A percentile compares a stretch with the other conserved stretches of the same genome.
These are phyloP conservation scores for Candida easanensis DNA, from an alignment of 805 yeast species.

Conservation along the genomic window DNA sequence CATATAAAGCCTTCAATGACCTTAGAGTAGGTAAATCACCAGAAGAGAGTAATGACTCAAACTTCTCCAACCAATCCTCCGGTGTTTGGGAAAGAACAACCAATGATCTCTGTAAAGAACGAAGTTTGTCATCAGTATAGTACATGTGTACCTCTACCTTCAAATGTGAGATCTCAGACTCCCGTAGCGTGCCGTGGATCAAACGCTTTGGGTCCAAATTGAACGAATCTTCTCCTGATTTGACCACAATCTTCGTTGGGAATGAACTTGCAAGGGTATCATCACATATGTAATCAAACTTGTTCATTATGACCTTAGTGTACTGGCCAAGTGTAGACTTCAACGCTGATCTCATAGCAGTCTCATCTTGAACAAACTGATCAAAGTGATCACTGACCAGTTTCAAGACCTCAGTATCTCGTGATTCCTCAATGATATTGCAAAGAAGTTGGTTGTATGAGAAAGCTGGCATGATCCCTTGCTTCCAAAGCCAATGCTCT, in stretches of 20 bases:
- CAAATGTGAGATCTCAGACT: conserved; percentile 11
- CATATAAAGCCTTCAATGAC: conserved; percentile 39
- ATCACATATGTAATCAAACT: conserved; percentile 50
- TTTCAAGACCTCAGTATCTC: conserved; percentile 36
- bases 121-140: conserved; percentile 53
- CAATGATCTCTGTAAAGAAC: conserved; percentile 35
- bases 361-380: conserved; percentile 38
- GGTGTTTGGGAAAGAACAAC: conserved; percentile 43
- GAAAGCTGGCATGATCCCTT: conserved; percentile 49
- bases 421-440: conserved; percentile 41
- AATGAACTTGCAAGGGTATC: conserved; percentile 46
- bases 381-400: conserved; percentile 34
- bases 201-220: conserved; percentile 33
- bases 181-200: conserved; percentile 16
- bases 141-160: conserved; percentile 44
- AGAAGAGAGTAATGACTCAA: conserved; percentile 37
- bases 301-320: conserved; percentile 32
- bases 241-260: conserved; percentile 51
- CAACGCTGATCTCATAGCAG: conserved; percentile 38
- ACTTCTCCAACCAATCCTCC: conserved; percentile 49
- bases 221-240: conserved; percentile 31
- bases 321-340: conserved; percentile 30
- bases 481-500: conserved; percentile 47
- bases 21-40: conserved; percentile 47
- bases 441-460: conserved; percentile 47